Evolutionary conservation across 148 eudicot genomes (phyloP), one percentile per base, ranked within the genome.

Genomic region (Pharnaceum exiguum): DNA sequence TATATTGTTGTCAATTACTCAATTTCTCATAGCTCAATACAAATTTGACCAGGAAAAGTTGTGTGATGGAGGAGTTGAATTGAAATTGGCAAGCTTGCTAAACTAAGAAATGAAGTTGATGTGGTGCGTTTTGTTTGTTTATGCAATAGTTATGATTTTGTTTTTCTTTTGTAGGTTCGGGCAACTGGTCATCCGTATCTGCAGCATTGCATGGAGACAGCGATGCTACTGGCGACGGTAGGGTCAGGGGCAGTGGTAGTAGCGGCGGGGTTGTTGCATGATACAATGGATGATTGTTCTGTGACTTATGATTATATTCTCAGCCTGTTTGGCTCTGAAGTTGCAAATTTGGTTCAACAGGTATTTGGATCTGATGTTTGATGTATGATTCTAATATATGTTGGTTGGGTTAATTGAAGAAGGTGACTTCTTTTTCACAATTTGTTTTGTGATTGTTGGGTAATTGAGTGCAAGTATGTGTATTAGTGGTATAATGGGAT

Each of bases 141-240:
- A 12, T 35, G 12, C 7, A 35, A 7, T 35, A 6, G n/a, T n/a
- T n/a, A n/a, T n/a, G n/a, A n/a, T 35, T 7, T 12, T 26, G 27
- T 68, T n/a, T 57, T 47, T 28, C 46, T 60, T 17, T 75, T 71
- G 69, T 39, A 93, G 96, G 72, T 77, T 66, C 77, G 96, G 55
- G 95, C 82, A 9, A 88, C 89, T 75, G 99, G 99, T 21, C 91
- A 89, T 81, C 89, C 90, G 47, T 93, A 93, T 62, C 68, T 93
- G 68, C 86, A 89, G 58, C 99, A 93, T 70, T 93, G 96, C 56
- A 83, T 93, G 51, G 99, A 93, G 57, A 93, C 99, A 0, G 99
- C 99, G 0, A 78, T 81, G 59, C 64, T 80, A 59, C 78, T 93
- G 19, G 99, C 99, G 29, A 55, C 62, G 19, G 80, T 93, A 25